Base-by-base conservation (phyloP, 2,329 filamentous ascomycete genomes). In the Stylonectria norvegica region DNA sequence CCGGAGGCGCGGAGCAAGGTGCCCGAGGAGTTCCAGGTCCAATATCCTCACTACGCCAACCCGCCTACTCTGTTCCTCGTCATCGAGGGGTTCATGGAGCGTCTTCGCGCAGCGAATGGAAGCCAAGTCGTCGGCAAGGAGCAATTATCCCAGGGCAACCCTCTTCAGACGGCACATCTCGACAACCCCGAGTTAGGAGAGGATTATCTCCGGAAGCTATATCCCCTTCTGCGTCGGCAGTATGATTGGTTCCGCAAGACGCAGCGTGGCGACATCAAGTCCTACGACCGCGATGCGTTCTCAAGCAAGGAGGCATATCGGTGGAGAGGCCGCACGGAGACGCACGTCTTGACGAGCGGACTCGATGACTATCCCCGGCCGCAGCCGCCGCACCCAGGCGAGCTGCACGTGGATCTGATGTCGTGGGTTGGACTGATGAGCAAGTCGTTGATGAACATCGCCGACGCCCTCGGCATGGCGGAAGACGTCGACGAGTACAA, bases 351-450 rank as follows among this genome's bases (percentile, higher is more conserved):
- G 34, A 95, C 93, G 5, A 95, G 89, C 37, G 93, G 93, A 3
- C 78, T 98, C 2, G 93, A 98, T 58, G 93, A 98, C 68, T 98
- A 97, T 61, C 93, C 93, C 35, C 87, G 93, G 34, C 78, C 93
- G 7, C 88, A 95, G 64, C 90, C 93, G 11, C 93, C 93, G 18
- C 90, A 96, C 63, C 91, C 93, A 0, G 91, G 89, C 57, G 93
- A 98, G 78, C 77, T 98, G 35, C 91, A 98, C 63, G 83, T 94
- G 20, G 93, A 98, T 65, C 75, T 97, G 38, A 86, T 98, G 63
- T 87, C 87, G 37, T 98, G 93, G 93, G 86, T 98, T 68, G 93
- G 91, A n/a, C 80, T 96, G 70, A 95, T 96, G 88, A 85, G 87
- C 28, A 82, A 85, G 50, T 85, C 86, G n/a, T 78, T 98, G 39